Evolutionary conservation across 345 rosid species (phyloP), one percentile per base, ranked within the genome.

Genomic region (Trapa bicornis): DNA sequence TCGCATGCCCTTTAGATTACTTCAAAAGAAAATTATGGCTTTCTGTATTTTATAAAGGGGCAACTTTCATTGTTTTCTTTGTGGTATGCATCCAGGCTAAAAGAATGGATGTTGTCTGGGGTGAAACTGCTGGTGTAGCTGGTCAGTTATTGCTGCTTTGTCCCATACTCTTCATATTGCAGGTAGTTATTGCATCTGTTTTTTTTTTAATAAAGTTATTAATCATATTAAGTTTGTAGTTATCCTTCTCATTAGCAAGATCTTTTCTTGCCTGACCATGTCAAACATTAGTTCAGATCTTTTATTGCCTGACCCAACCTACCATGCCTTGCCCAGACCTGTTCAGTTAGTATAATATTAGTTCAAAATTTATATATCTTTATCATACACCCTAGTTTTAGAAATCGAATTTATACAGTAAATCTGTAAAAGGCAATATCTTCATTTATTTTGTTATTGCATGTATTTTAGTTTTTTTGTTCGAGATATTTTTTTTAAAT

Each of bases 101-200:
- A 80, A 86, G 99, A 72, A 95, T 95, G 99, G 99, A 95, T 79
- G 99, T 95, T 64, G 99, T 95, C 36, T 95, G 99, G 99, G 98
- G 99, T 71, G 98, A 91, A 86, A 95, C 99, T 13, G 89, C 99
- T 66, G 98, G 99, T 3, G 99, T 95, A 63, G 87, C 85, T 70
- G 97, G 99, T 50, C 98, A 95, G 67, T 48, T 95, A 75, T 91
- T 93, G 99, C 81, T 95, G 65, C 75, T 95, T 78, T 95, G 92
- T 74, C 99, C 98, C 65, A 75, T 95, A 67, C 96, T 95, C 64
- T 95, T 95, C 77, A 73, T 86, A 66, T 67, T 95, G 83, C 99
- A 95, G 97, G 99, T 91, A 70, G 81, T 41, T 41, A 41, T 8
- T 41, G 7, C 43, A 41, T 41, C 43, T 3, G 4, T 41, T 41